Conservation (phyloP, 2,329 filamentous ascomycete species). For the Pestalotiopsis sp. region DNA sequence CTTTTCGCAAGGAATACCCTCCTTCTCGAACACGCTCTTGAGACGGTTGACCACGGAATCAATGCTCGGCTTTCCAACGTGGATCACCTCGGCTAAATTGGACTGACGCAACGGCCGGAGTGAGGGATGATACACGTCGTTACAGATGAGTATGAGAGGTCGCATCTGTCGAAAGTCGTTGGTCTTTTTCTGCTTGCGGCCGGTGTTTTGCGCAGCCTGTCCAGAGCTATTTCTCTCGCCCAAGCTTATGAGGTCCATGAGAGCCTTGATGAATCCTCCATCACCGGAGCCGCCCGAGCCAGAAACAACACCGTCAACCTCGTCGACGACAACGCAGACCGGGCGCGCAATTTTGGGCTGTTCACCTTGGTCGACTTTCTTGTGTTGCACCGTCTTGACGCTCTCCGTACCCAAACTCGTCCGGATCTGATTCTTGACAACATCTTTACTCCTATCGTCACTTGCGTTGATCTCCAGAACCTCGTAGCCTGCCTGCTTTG, state of each 20-base stretch:
- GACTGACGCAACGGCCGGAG: constrained; percentile 86
- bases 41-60: constrained; percentile 83
- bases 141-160: constrained; percentile 92
- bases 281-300: constrained; percentile 79
- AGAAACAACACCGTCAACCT: constrained; percentile 91
- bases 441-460: constrained; percentile 86
- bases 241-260: constrained; percentile 85
- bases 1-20: constrained; percentile 84
- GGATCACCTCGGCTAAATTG: constrained; percentile 83
- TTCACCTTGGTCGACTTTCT: constrained; percentile 51
- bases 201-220: constrained; percentile 31
- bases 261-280: constrained; percentile 90
- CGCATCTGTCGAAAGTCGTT: constrained; percentile 87
- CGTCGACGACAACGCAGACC: constrained; percentile 92
- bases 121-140: constrained; percentile 92
- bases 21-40: constrained; percentile 83
- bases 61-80: constrained; percentile 84
- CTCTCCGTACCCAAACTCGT: constrained; percentile 94
- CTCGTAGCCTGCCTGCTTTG: constrained; percentile 92
- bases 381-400: constrained; percentile 74
- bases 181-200: constrained; percentile 67
- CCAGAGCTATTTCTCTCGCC: constrained; percentile 76
- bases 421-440: constrained; percentile 88
- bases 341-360: constrained; percentile 77
- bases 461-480: constrained; percentile 97